Conservation (phyloP, 73 alveolate species). For the Paramecium pentaurelia region DNA sequence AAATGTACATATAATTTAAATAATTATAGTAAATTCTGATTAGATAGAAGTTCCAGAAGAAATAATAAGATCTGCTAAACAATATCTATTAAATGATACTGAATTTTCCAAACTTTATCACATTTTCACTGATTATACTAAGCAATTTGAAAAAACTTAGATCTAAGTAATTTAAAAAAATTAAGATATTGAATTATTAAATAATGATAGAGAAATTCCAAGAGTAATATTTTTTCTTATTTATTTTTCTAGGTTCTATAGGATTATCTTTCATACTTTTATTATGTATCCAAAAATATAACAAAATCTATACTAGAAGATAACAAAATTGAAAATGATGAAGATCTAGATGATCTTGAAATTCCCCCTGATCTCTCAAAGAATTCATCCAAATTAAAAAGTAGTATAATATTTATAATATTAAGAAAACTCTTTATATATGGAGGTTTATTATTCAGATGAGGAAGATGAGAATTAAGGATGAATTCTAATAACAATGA, state of each 20-base stretch:
- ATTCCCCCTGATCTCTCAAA: background rate
- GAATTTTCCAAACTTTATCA: background rate
- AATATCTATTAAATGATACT: background rate
- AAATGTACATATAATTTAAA: background rate
- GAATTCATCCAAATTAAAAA: background rate
- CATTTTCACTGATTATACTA: background rate
- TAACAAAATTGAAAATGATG: background rate
- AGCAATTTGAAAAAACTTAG: background rate
- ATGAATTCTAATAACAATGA: background rate
- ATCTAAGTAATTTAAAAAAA: background rate
- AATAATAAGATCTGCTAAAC: background rate
- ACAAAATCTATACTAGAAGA: background rate
- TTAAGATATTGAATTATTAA: background rate
- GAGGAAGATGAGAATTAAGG: background rate
- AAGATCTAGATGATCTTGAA: background rate
- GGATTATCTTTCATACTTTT: background rate
- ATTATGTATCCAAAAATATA: background rate
- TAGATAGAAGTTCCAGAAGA: slow-evolving; percentile 17
- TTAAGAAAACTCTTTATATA: background rate
- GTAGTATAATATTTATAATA: background rate
- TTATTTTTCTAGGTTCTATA: background rate
- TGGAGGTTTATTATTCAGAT: background rate
- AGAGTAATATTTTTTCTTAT: background rate
- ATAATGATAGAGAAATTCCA: slow-evolving; percentile 46
- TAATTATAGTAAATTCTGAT: background rate